phyloP scores from a whole-genome alignment of 2,329 filamentous ascomycete species.

The Microcera coccophila region DNA sequence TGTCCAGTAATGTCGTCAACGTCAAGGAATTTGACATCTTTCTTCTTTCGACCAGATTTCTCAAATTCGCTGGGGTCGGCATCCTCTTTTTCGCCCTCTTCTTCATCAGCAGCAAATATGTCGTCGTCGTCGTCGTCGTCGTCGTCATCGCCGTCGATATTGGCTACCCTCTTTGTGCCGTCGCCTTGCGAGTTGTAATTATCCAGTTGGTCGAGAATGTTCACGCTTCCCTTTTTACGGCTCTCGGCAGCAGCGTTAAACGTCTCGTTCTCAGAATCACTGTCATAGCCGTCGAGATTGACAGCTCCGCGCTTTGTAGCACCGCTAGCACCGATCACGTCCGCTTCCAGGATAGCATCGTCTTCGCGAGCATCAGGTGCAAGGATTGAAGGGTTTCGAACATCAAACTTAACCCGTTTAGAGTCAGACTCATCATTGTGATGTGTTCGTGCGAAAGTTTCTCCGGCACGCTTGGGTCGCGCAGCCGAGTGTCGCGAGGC shows the following conservation, averaged over 20 bases:
- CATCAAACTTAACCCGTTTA: conserved; percentile 88
- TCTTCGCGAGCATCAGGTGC: conserved; percentile 73
- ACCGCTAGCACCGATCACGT: conserved; percentile 79
- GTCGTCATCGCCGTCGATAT: conserved; percentile 33
- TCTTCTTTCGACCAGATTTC: conserved; percentile 54
- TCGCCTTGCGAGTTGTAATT: conserved; percentile 48
- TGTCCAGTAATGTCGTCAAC: conserved; percentile 71
- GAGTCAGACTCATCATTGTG: conserved; percentile 53
- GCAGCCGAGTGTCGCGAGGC: conserved; percentile 60
- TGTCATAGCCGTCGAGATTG: conserved; percentile 95
- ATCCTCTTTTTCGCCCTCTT: conserved; percentile 33
- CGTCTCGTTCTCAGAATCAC: conserved; percentile 86
- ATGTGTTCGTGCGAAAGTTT: conserved; percentile 74
- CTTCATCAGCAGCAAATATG: conserved; percentile 68
- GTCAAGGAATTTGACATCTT: conserved; percentile 59
- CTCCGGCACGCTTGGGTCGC: conserved; percentile 77
- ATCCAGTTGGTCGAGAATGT: conserved; percentile 51
- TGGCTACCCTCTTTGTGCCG: conserved; percentile 33
- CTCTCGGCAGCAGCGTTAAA: conserved; percentile 71
- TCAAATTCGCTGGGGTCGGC: conserved; percentile 32
- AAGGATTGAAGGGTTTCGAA: conserved; percentile 89
- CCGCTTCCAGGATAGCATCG: conserved; percentile 76
- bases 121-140: conserved; percentile 72
- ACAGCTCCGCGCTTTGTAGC: conserved; percentile 88
- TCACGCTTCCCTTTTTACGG: conserved; percentile 48